Percentiles rank a stretch among this genome's conserved stretches.
phyloP scores from a whole-genome alignment of 2,329 filamentous ascomycete species.

The Xylariaceae sp. region DNA sequence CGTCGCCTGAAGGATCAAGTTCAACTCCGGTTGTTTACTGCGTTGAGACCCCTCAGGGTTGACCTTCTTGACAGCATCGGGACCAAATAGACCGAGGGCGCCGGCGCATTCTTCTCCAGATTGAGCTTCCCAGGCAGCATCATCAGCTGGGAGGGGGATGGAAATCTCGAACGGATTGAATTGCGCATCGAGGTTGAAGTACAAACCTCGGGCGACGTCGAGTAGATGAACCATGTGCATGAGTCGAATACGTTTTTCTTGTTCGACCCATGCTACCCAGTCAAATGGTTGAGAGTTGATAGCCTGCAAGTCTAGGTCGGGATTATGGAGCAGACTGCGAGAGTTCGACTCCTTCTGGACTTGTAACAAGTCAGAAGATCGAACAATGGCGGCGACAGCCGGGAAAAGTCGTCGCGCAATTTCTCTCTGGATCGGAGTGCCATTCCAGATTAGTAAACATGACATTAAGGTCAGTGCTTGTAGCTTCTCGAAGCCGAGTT shows the following conservation, averaged over 20 bases:
- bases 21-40: constrained; percentile 59
- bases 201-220: constrained; percentile 62
- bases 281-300: constrained; percentile 52
- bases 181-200: constrained; percentile 62
- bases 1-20: constrained; percentile 56
- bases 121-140: constrained; percentile 67
- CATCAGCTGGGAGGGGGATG: constrained; percentile 65
- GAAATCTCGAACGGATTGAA: constrained; percentile 61
- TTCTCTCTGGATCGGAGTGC: constrained; percentile 59
- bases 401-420: constrained; percentile 56
- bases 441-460: constrained; percentile 63
- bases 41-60: constrained; percentile 60
- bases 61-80: constrained; percentile 45
- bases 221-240: constrained; percentile 61
- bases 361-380: constrained; percentile 51
- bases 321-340: constrained; percentile 58
- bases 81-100: constrained; percentile 59
- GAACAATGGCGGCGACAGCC: constrained; percentile 51
- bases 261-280: constrained; percentile 64
- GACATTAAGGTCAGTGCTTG: constrained; percentile 61
- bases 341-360: constrained; percentile 45
- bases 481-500: constrained; percentile 56
- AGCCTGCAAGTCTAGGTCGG: constrained; percentile 41
- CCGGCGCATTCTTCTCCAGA: constrained; percentile 55
- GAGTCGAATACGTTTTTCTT: constrained; percentile 62